Percentiles rank a stretch among this genome's conserved stretches.
Conservation (phyloP, 2,329 filamentous ascomycete species). For the Gaeumannomyces sp. region DNA sequence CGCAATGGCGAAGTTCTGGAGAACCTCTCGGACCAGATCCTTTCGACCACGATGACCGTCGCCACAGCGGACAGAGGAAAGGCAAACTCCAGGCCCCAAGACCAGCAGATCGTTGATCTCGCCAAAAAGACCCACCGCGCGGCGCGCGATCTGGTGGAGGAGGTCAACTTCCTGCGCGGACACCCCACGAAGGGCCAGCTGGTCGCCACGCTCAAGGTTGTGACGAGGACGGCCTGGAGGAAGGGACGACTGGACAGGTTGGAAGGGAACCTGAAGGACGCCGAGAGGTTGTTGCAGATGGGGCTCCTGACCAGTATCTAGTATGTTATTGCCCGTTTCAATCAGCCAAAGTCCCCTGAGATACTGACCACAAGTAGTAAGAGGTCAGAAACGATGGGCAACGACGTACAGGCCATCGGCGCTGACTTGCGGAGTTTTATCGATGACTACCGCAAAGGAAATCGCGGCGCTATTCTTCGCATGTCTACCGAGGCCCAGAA, state of each 20-base stretch:
- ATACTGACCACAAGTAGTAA: background rate
- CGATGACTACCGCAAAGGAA: background rate
- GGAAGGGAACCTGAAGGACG: conserved; percentile 15
- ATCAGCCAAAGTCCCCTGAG: too few species aligned
- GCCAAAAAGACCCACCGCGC: background rate
- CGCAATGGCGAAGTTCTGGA: background rate
- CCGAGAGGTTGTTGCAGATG: background rate
- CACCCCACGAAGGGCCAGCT: background rate
- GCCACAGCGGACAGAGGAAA: background rate
- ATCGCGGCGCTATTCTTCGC: background rate
- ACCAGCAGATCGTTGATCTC: background rate
- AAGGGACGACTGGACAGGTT: conserved; percentile 16
- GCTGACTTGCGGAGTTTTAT: background rate
- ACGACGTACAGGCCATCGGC: background rate
- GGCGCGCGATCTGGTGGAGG: conserved; percentile 4
- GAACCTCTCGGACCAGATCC: background rate
- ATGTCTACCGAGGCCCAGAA: background rate
- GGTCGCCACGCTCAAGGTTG: background rate
- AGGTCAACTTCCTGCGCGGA: conserved; percentile 1
- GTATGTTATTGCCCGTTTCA: background rate
- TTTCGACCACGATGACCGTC: background rate
- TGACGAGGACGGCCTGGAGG: conserved; percentile 18
- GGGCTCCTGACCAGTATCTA: background rate
- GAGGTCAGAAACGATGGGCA: background rate
- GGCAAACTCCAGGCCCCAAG: background rate